These are phyloP conservation scores for Sporisorium exsertum DNA, from an alignment of 1,284 basidiomycete species.

Conservation along the genomic window DNA sequence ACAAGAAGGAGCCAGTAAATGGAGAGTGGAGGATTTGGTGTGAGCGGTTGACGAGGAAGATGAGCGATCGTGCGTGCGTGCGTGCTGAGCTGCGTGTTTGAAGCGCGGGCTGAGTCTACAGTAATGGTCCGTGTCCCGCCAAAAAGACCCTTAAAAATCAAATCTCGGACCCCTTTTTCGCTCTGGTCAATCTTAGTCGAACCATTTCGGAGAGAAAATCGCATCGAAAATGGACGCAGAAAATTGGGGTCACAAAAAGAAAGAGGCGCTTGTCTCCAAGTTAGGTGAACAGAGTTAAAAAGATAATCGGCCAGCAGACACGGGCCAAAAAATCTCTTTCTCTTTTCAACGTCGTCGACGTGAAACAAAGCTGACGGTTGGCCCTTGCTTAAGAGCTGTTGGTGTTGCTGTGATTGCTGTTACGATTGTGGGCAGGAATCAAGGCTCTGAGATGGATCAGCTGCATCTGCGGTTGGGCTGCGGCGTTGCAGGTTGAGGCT, in stretches of 20 bases:
- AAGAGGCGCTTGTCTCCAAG: too few relatives aligned
- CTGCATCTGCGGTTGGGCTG: too few relatives aligned
- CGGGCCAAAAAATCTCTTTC: too few relatives aligned
- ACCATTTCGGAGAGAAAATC: background rate
- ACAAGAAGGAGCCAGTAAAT: background rate
- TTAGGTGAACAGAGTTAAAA: background rate
- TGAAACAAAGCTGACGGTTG: background rate
- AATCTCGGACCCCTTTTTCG: background rate
- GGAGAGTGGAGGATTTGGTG: background rate
- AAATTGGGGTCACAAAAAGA: constrained; percentile 16
- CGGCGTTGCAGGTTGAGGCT: too few relatives aligned
- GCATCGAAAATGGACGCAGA: background rate
- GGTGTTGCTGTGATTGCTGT: background rate
- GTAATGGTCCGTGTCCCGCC: background rate
- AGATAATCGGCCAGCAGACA: too few relatives aligned
- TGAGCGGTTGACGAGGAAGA: background rate
- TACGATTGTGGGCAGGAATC: background rate
- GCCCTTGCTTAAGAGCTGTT: background rate
- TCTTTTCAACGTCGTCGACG: background rate
- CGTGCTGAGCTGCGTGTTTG: background rate
- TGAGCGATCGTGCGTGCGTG: background rate
- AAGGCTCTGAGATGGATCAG: background rate
- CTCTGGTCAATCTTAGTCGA: constrained; percentile 7
- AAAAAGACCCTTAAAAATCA: background rate
- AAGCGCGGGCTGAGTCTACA: background rate